Evolutionary conservation across 2,329 filamentous ascomycete genomes (phyloP).

Genomic region (Alternaria viburni): DNA sequence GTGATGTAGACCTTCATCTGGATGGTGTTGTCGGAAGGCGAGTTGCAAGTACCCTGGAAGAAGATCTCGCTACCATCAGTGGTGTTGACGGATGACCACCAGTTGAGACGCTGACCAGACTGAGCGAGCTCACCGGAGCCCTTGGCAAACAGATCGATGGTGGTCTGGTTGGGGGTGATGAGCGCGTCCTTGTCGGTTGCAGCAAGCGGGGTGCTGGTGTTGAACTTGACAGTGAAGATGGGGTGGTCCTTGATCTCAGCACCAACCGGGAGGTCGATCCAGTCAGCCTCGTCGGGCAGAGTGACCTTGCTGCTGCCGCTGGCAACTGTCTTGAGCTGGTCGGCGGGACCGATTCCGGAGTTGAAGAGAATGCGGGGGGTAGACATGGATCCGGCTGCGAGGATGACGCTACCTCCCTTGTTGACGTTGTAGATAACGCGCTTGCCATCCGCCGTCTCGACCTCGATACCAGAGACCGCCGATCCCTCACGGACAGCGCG

Average conservation of each 20-base stretch:
- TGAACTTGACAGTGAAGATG: slow-evolving; percentile 46
- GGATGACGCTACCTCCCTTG: slow-evolving; percentile 65
- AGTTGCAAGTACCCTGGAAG: slow-evolving; percentile 56
- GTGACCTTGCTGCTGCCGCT: slow-evolving; percentile 49
- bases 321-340: slow-evolving; percentile 54
- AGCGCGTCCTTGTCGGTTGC: slow-evolving; percentile 30
- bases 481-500: slow-evolving; percentile 68
- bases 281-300: slow-evolving; percentile 51
- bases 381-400: slow-evolving; percentile 71
- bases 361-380: slow-evolving; percentile 71
- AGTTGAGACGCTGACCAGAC: slow-evolving; percentile 56
- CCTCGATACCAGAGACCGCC: slow-evolving; percentile 68
- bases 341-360: slow-evolving; percentile 70
- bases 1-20: slow-evolving; percentile 62
- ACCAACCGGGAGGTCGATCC: slow-evolving; percentile 59
- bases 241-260: slow-evolving; percentile 50
- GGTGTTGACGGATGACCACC: slow-evolving; percentile 55
- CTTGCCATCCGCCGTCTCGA: slow-evolving; percentile 54
- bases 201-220: slow-evolving; percentile 26
- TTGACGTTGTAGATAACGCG: slow-evolving; percentile 61
- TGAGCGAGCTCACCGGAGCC: slow-evolving; percentile 53
- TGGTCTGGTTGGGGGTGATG: slow-evolving; percentile 37
- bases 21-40: slow-evolving; percentile 42
- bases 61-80: slow-evolving; percentile 49
- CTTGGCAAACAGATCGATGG: slow-evolving; percentile 42